Conservation (phyloP, 2,329 filamentous ascomycete species). For the Monascus ruber region DNA sequence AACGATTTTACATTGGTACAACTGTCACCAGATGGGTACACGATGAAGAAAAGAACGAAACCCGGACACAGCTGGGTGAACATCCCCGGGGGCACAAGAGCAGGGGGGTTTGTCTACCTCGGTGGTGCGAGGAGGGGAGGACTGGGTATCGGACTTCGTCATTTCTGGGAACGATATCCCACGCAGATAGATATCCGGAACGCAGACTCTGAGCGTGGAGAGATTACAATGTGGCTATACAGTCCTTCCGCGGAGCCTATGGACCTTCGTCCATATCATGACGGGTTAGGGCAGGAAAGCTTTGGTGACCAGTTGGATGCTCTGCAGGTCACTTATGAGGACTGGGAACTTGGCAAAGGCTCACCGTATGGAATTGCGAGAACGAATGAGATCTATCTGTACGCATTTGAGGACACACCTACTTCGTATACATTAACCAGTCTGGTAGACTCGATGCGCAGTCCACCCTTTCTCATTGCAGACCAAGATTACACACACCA, state of each 20-base stretch:
- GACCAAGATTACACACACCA: constrained; percentile 39
- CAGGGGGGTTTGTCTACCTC: constrained; percentile 48
- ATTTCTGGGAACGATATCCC: constrained; percentile 55
- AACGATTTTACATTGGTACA: constrained; percentile 47
- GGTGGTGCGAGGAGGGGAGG: constrained; percentile 55
- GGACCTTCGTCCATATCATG: constrained; percentile 48
- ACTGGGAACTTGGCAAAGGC: constrained; percentile 45
- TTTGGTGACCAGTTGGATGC: constrained; percentile 50
- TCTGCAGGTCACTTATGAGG: constrained; percentile 53
- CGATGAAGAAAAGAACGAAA: constrained; percentile 49
- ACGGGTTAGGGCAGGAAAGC: constrained; percentile 44
- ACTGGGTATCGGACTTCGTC: constrained; percentile 45
- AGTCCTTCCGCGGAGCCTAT: constrained; percentile 45
- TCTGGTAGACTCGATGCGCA: constrained; percentile 37
- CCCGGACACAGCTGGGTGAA: constrained; percentile 47
- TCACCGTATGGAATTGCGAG: constrained; percentile 48
- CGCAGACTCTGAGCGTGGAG: constrained; percentile 38
- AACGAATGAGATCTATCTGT: constrained; percentile 47
- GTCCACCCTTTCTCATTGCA: constrained; percentile 42
- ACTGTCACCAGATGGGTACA: constrained; percentile 50
- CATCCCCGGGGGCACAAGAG: constrained; percentile 44
- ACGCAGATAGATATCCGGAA: constrained; percentile 46
- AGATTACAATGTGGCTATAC: constrained; percentile 51
- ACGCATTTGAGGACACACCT: constrained; percentile 44
- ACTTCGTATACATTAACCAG: constrained; percentile 34